A percentile compares a stretch with the other conserved stretches of the same genome.
Conservation (phyloP, 139 green algal genomes). For the Picochlorum sp. region DNA sequence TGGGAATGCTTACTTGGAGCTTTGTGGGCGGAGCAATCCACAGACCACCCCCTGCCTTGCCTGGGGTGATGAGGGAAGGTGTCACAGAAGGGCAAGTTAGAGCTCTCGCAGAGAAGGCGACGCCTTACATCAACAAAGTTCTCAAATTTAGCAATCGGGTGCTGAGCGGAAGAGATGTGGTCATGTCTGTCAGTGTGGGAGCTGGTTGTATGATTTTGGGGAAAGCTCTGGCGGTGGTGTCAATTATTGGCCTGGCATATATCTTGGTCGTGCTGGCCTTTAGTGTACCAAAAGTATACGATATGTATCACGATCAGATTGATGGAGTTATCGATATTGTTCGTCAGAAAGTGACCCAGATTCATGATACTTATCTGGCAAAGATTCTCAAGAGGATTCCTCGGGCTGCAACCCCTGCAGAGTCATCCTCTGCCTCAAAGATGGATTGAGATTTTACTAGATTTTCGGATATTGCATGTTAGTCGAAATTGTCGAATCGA, state of each 20-base stretch:
- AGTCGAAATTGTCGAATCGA: neutral
- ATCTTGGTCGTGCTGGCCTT: slow-evolving; percentile 14
- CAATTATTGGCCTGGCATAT: slow-evolving; percentile 24
- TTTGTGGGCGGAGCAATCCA: slow-evolving; percentile 19
- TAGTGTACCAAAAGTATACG: slow-evolving; percentile 38
- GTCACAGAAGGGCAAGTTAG: slow-evolving; percentile 20
- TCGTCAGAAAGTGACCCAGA: slow-evolving; percentile 11
- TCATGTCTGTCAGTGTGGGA: slow-evolving; percentile 3
- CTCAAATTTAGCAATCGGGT: slow-evolving; percentile 9
- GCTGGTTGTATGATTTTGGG: slow-evolving; percentile 15
- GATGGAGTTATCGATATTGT: slow-evolving; percentile 23
- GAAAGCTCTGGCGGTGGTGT: slow-evolving; percentile 20
- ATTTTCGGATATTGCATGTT: too few species aligned
- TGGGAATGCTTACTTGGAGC: slow-evolving; percentile 25
- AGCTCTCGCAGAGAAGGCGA: slow-evolving; percentile 6
- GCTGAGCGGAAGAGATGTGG: neutral
- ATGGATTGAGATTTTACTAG: slow-evolving; percentile 3
- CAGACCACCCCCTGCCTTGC: slow-evolving; percentile 24
- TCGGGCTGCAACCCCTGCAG: slow-evolving; percentile 12
- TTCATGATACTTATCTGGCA: slow-evolving; percentile 24
- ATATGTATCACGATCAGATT: slow-evolving; percentile 48
- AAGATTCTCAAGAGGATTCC: slow-evolving; percentile 15
- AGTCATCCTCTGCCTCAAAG: slow-evolving; percentile 15
- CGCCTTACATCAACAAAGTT: slow-evolving; percentile 12
- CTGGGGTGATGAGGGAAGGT: slow-evolving; percentile 18